A percentile compares a stretch with the other conserved stretches of the same genome.
phyloP scores from a whole-genome alignment of 768 basidiomycete genomes.

The Leccinellum rugosiceps region DNA sequence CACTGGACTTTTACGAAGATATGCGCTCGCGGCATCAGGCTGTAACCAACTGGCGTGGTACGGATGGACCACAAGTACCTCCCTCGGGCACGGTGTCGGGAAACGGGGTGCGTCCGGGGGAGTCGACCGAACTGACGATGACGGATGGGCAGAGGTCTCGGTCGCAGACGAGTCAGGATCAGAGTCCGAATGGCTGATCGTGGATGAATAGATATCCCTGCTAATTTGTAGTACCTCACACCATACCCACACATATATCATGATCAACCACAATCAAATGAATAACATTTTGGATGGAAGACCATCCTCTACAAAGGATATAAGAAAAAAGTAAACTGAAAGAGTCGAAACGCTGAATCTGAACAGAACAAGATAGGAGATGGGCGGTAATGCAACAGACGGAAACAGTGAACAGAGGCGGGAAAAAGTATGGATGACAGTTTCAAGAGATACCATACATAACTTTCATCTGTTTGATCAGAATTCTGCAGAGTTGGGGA shows the following conservation, averaged over 20 bases:
- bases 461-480: slow-evolving; percentile 32
- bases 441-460: slow-evolving; percentile 33
- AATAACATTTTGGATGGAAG: slow-evolving; percentile 27
- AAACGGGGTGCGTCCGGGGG: slow-evolving; percentile 45
- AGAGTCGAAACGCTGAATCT: slow-evolving; percentile 25
- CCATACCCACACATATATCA: slow-evolving; percentile 16
- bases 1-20: slow-evolving; percentile 84
- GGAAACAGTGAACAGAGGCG: slow-evolving; percentile 22
- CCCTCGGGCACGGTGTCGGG: slow-evolving; percentile 38
- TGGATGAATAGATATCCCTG: slow-evolving; percentile 41
- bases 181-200: slow-evolving; percentile 91
- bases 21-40: slow-evolving; percentile 74
- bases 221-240: slow-evolving; percentile 16
- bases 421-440: slow-evolving; percentile 30
- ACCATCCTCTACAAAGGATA: slow-evolving; percentile 33
- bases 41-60: slow-evolving; percentile 55
- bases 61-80: slow-evolving; percentile 30
- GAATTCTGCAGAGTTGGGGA: slow-evolving; percentile 27
- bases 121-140: slow-evolving; percentile 35
- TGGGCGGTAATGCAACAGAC: slow-evolving; percentile 16
- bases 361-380: slow-evolving; percentile 24
- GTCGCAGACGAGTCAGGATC: slow-evolving; percentile 64
- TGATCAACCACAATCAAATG: slow-evolving; percentile 10
- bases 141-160: slow-evolving; percentile 77
- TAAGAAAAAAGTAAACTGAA: slow-evolving; percentile 22